Evolutionary conservation across 1,139 yeast genomes (phyloP).

Genomic region (Geotrichum candidum): DNA sequence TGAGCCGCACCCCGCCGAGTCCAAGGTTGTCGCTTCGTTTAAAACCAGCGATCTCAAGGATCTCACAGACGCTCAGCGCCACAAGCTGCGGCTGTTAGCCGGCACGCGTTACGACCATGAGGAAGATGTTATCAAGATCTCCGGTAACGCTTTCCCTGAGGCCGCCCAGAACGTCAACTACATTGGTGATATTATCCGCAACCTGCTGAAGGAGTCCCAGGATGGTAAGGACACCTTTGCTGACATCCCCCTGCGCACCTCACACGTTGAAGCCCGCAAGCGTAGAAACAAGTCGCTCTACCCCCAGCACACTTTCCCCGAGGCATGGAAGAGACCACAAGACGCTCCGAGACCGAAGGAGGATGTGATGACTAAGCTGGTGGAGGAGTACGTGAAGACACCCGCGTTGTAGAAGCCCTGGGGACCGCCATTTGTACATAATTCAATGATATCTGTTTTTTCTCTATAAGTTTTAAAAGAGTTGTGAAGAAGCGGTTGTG

Average conservation of each 20-base stretch:
- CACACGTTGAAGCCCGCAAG: slow-evolving; percentile 52
- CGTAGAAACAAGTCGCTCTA: slow-evolving; percentile 34
- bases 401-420: slow-evolving; percentile 17
- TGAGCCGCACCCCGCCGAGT: slow-evolving; percentile 59
- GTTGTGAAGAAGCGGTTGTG: not conserved
- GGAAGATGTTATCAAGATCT: slow-evolving; percentile 54
- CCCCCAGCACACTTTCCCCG: slow-evolving; percentile 53
- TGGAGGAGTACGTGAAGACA: slow-evolving; percentile 12
- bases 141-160: slow-evolving; percentile 58
- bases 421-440: slow-evolving; percentile 7
- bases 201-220: slow-evolving; percentile 59
- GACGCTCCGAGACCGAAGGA: slow-evolving; percentile 27
- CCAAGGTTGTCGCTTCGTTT: slow-evolving; percentile 60
- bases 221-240: slow-evolving; percentile 53
- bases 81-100: slow-evolving; percentile 72
- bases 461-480: slow-evolving; percentile 17
- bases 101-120: slow-evolving; percentile 69
- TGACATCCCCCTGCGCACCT: slow-evolving; percentile 76
- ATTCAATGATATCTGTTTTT: slow-evolving; percentile 36
- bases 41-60: slow-evolving; percentile 47
- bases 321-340: slow-evolving; percentile 73
- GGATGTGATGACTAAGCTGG: slow-evolving; percentile 20
- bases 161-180: slow-evolving; percentile 82
- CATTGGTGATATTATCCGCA: slow-evolving; percentile 57
- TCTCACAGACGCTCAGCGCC: slow-evolving; percentile 49